phyloP scores from a whole-genome alignment of 495 filamentous ascomycete species.

The Xylaria telfairii region DNA sequence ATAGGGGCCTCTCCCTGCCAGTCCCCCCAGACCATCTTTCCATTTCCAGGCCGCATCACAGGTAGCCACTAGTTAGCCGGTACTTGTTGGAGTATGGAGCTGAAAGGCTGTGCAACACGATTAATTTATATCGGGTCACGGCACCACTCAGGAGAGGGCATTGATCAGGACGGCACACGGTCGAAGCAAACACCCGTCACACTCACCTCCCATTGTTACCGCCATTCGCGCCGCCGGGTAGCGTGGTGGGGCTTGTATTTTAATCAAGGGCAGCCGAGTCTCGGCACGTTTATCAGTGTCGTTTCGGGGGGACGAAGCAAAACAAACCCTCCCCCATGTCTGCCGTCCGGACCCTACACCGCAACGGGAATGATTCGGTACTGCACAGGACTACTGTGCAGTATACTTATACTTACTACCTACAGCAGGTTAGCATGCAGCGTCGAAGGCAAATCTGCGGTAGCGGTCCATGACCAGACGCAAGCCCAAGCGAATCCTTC shows the following conservation, averaged over 20 bases:
- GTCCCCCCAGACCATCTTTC: not conserved
- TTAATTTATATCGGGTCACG: conserved; percentile 13
- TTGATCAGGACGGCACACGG: not conserved
- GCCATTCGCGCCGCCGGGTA: not conserved
- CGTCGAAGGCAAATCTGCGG: not conserved
- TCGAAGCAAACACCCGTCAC: not conserved
- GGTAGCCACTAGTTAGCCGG: not conserved
- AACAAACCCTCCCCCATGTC: not conserved
- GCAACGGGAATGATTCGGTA: not conserved
- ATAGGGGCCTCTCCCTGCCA: not conserved
- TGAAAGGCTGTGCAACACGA: conserved; percentile 20
- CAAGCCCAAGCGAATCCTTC: not conserved
- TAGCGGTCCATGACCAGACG: not conserved
- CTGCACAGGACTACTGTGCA: not conserved
- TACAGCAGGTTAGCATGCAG: not conserved
- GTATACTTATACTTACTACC: too few relatives aligned
- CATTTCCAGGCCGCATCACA: not conserved
- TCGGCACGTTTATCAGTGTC: too few relatives aligned
- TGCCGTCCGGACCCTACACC: not conserved
- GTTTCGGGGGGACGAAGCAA: not conserved
- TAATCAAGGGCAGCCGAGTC: not conserved
- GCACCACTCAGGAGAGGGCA: conserved; percentile 23
- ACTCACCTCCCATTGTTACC: not conserved
- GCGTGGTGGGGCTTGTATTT: not conserved
- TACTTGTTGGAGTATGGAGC: not conserved